phyloP scores from a whole-genome alignment of 441 rosid species.

The Aleurites moluccanus region DNA sequence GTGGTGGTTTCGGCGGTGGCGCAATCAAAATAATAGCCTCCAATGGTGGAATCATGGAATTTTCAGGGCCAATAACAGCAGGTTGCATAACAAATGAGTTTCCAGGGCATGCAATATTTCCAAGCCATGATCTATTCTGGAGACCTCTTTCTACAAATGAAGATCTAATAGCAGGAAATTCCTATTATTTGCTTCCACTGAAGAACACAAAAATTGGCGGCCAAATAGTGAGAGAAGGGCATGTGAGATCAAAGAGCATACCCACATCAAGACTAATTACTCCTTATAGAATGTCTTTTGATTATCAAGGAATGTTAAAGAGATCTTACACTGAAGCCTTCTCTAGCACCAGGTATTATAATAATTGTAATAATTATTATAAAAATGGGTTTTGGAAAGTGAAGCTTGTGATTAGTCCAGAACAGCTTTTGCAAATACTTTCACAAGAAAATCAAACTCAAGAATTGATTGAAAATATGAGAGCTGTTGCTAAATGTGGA shows the following conservation, averaged over 20 bases:
- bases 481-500: constrained; percentile 71
- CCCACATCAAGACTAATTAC: constrained; percentile 36
- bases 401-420: constrained; percentile 63
- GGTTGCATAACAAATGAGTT: constrained; percentile 53
- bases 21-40: constrained; percentile 53
- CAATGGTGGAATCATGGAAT: constrained; percentile 62
- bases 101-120: constrained; percentile 58
- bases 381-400: constrained; percentile 69
- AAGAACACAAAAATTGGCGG: constrained; percentile 15
- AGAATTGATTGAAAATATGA: constrained; percentile 70
- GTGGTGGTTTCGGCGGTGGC: constrained; percentile 21
- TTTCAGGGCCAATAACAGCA: constrained; percentile 50
- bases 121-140: constrained; percentile 48
- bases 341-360: constrained; percentile 32
- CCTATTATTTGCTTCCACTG: constrained; percentile 61
- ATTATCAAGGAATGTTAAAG: constrained; percentile 50
- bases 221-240: constrained; percentile 43
- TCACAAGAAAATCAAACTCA: constrained; percentile 60
- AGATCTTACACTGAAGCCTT: constrained; percentile 62
- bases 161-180: constrained; percentile 47
- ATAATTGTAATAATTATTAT: constrained; percentile 3
- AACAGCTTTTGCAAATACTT: constrained; percentile 63
- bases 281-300: constrained; percentile 68
- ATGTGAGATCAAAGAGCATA: constrained; percentile 57
- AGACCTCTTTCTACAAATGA: constrained; percentile 47